A percentile compares a stretch with the other conserved stretches of the same genome.
These are phyloP conservation scores for Akanthomyces muscarius DNA, from an alignment of 2,329 filamentous ascomycete genomes.

Conservation along the genomic window DNA sequence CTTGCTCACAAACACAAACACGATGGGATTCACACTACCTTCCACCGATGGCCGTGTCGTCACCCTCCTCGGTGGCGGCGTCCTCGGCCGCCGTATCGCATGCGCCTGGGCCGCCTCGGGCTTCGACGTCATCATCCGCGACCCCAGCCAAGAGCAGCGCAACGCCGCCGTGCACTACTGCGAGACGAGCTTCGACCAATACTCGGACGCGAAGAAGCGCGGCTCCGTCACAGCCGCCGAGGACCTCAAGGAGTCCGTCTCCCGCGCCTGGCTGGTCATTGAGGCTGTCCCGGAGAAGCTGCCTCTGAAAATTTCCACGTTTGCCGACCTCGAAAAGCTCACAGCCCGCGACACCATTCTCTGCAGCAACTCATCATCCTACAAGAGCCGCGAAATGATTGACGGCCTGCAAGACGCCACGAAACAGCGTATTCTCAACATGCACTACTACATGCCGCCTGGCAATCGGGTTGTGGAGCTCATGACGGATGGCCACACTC, in stretches of 20 bases:
- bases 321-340: conserved; percentile 41
- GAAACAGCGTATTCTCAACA: conserved; percentile 42
- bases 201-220: conserved; percentile 22
- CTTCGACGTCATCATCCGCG: conserved; percentile 39
- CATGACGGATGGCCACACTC: conserved; percentile 48
- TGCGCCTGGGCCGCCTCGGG: conserved; percentile 39
- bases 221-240: conserved; percentile 32
- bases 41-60: conserved; percentile 29
- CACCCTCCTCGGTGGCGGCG: conserved; percentile 38
- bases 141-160: conserved; percentile 36
- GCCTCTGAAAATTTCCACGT: conserved; percentile 44
- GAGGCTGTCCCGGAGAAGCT: conserved; percentile 51
- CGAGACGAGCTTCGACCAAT: conserved; percentile 31
- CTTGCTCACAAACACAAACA: background rate
- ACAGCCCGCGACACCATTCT: conserved; percentile 45
- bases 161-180: conserved; percentile 38
- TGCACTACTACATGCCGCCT: conserved; percentile 50
- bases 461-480: conserved; percentile 46
- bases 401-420: conserved; percentile 35
- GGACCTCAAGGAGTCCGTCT: conserved; percentile 37
- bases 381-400: conserved; percentile 47
- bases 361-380: conserved; percentile 49
- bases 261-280: conserved; percentile 49
- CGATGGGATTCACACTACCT: conserved; percentile 23
- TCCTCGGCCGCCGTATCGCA: conserved; percentile 40